Percentiles rank a stretch among this genome's conserved stretches.
Evolutionary conservation across 345 rosid species (phyloP).

Genomic region (Alliaria petiolata): DNA sequence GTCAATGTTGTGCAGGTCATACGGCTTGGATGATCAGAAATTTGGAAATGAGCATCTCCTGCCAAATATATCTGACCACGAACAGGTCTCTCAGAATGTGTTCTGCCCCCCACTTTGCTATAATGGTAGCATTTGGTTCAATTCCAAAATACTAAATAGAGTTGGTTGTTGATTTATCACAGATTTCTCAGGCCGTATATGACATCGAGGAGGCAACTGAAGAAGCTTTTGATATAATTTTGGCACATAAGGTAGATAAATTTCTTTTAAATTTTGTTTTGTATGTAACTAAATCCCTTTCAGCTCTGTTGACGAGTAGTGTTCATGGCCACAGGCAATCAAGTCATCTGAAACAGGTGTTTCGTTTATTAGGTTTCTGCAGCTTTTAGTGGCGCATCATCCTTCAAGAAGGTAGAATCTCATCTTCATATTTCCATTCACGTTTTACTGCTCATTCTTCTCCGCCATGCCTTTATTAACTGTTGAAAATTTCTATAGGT

Average conservation of each 20-base stretch:
- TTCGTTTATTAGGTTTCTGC: slow-evolving; percentile 75
- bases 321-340: slow-evolving; percentile 58
- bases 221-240: slow-evolving; percentile 74
- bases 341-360: slow-evolving; percentile 60
- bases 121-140: not conserved
- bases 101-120: not conserved
- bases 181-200: slow-evolving; percentile 81
- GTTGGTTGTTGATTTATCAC: slow-evolving; percentile 24
- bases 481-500: slow-evolving; percentile 48
- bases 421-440: not conserved
- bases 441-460: slow-evolving; percentile 13
- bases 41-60: slow-evolving; percentile 67
- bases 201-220: slow-evolving; percentile 94
- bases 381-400: slow-evolving; percentile 89
- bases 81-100: slow-evolving; percentile 51
- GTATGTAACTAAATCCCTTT: not conserved
- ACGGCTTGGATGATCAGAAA: slow-evolving; percentile 73
- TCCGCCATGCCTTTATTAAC: not conserved
- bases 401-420: slow-evolving; percentile 75
- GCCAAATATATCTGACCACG: slow-evolving; percentile 69
- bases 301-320: slow-evolving; percentile 10
- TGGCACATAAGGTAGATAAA: slow-evolving; percentile 57
- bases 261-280: not conserved
- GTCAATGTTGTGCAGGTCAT: slow-evolving; percentile 52
- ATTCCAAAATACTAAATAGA: not conserved